These are phyloP conservation scores for Solanum sparsipilum DNA, from an alignment of 257 asterid species.

Conservation along the genomic window DNA sequence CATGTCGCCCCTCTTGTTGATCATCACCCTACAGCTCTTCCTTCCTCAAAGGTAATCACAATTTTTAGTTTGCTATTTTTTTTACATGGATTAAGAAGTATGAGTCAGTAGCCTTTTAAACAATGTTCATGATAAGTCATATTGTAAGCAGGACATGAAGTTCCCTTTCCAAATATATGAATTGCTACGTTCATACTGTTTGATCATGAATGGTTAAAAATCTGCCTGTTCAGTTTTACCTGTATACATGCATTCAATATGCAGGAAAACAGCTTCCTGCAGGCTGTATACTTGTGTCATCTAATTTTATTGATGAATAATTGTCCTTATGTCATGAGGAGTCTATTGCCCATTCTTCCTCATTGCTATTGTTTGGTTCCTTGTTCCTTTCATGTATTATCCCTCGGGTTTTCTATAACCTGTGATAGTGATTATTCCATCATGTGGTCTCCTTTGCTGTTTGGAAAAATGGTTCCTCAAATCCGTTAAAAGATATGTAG, in stretches of 20 bases:
- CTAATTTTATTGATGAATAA: background rate
- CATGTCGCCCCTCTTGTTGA: background rate
- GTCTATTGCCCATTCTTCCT: background rate
- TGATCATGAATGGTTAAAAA: background rate
- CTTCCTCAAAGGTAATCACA: background rate
- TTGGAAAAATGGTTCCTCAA: background rate
- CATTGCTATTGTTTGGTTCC: background rate
- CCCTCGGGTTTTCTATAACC: background rate
- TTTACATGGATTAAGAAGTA: background rate
- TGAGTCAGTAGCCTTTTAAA: background rate
- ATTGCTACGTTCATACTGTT: background rate
- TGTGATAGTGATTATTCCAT: background rate
- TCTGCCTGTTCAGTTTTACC: background rate
- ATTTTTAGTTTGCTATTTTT: background rate
- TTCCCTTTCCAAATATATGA: background rate
- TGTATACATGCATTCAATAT: background rate
- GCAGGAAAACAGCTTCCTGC: background rate
- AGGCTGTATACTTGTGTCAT: background rate
- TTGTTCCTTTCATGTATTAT: background rate
- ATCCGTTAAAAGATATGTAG: background rate
- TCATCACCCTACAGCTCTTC: background rate
- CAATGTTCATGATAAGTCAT: background rate
- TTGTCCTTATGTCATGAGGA: background rate
- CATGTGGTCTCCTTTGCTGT: background rate
- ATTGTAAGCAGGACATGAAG: background rate